These are phyloP conservation scores for Onygenales sp. DNA, from an alignment of 2,329 filamentous ascomycete species.

Conservation along the genomic window DNA sequence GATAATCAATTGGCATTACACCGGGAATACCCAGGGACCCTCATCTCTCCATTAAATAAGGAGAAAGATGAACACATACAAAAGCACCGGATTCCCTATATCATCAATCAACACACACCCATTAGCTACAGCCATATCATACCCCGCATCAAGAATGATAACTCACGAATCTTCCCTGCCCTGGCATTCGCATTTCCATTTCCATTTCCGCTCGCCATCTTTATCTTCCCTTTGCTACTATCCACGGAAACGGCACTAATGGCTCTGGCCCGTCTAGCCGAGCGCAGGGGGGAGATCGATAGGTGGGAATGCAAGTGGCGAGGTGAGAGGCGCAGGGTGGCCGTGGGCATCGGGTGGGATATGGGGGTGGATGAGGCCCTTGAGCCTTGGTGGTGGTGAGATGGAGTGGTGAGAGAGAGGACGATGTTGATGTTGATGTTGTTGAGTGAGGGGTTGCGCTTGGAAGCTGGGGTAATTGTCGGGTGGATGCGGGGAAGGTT, in stretches of 20 bases:
- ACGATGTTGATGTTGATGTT: no score
- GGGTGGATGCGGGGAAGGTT: no score
- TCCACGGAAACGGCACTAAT: not conserved
- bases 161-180: constrained; percentile 21
- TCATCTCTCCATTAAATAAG: not conserved
- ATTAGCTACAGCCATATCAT: not conserved
- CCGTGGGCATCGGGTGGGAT: not conserved
- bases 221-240: not conserved
- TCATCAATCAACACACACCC: not conserved
- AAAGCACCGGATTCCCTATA: constrained; percentile 37
- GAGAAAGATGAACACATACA: constrained; percentile 23
- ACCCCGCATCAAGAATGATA: not conserved
- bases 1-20: constrained; percentile 1
- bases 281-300: not conserved
- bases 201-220: no score
- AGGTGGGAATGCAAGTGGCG: not conserved
- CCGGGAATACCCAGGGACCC: not conserved
- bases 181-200: constrained; percentile 3
- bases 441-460: no score
- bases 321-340: not conserved
- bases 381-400: no score
- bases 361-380: no score
- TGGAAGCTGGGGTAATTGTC: no score
- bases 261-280: not conserved
- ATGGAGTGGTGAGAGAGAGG: no score